These are phyloP conservation scores for Septoria linicola DNA, from an alignment of 2,329 filamentous ascomycete species.

Conservation along the genomic window DNA sequence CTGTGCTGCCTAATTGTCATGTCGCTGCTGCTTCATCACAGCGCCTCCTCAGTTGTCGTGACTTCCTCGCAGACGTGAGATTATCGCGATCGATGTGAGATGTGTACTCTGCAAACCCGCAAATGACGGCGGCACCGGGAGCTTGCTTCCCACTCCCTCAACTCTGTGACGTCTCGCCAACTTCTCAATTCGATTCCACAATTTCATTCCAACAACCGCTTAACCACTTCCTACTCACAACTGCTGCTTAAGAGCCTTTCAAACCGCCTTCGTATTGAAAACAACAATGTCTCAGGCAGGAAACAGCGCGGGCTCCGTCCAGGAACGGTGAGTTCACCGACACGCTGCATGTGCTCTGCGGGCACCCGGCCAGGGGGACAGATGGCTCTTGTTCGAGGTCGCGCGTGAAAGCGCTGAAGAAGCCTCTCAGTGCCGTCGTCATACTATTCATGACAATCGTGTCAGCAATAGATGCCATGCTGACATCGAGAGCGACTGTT, in stretches of 20 bases:
- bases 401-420: background rate
- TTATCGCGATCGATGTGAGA: too few species aligned
- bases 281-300: slow-evolving; percentile 17
- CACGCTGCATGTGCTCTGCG: background rate
- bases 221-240: background rate
- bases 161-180: background rate
- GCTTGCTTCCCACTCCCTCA: background rate
- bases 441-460: background rate
- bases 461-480: background rate
- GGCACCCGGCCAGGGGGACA: background rate
- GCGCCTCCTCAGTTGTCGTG: too few species aligned
- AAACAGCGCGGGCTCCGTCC: slow-evolving; percentile 30
- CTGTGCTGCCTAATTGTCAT: too few species aligned
- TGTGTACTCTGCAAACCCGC: background rate
- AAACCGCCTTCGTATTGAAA: slow-evolving; percentile 6
- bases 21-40: too few species aligned
- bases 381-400: background rate
- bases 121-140: background rate
- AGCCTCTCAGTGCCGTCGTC: background rate
- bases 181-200: background rate
- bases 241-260: background rate
- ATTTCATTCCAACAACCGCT: slow-evolving; percentile 3
- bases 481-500: slow-evolving; percentile 2
- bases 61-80: too few species aligned
- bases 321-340: slow-evolving; percentile 27